Evolutionary conservation across 2,329 filamentous ascomycete species (phyloP), one percentile per base, ranked within the genome.

Genomic region (Rutstroemia sydowiana): DNA sequence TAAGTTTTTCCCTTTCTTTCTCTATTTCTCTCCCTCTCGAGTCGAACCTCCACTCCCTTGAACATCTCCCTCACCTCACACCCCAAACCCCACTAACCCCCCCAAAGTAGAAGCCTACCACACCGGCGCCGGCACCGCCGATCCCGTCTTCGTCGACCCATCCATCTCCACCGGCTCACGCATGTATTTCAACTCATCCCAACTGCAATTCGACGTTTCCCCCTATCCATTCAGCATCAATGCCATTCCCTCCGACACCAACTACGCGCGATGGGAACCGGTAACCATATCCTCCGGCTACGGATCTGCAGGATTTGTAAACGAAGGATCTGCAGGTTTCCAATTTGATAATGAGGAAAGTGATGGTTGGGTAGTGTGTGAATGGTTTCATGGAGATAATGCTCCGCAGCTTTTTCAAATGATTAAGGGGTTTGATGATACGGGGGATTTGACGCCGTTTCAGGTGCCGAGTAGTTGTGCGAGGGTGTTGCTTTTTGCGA

Each of bases 341-440:
- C 42, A 52, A 21, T 37, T 57, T 5, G 11, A 51, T n/a, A 31
- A 54, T 18, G 45, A 46, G 16, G 56, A 58, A 41, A 52, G 51
- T 41, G 58, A 57, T 54, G 61, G 61, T 0, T 63, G 61, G 60
- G 16, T 62, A 14, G 60, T 61, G 3, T 63, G 61, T n/a, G 57
- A 62, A 34, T 62, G 60, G 59, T 56, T 31, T 31, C 60, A 61
- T 51, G 59, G 52, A 0, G n/a, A 53, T 18, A 61, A 62, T 50
- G 54, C 55, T 5, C 60, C 59, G n/a, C 60, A 62, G 20, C 23
- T 62, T 9, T 61, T 63, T 30, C 52, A 59, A 45, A 39, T 61
- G 47, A 57, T 61, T 13, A 56, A 53, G 52, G 48, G 52, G 2
- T 61, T 57, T 53, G 56, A 59, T 54, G 36, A n/a, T 4, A 13